Evolutionary conservation across 768 basidiomycete species (phyloP).

Genomic region (Termitomyces eurrhizus): DNA sequence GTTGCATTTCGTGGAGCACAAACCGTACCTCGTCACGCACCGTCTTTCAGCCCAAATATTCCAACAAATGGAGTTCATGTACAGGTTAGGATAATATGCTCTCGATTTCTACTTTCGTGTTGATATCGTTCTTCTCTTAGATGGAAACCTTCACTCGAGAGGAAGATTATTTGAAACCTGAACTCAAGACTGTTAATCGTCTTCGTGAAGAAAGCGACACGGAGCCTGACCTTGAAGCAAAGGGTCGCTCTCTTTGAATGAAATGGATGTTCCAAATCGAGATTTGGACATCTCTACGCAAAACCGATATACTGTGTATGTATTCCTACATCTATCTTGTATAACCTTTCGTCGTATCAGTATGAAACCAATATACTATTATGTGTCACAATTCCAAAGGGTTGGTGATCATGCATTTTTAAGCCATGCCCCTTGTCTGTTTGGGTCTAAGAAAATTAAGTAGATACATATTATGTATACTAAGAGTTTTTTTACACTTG

Average conservation of each 20-base stretch:
- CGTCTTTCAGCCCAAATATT: slow-evolving; percentile 16
- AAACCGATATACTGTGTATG: background rate
- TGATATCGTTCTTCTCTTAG: slow-evolving; percentile 19
- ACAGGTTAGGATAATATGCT: slow-evolving; percentile 27
- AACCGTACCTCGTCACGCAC: slow-evolving; percentile 16
- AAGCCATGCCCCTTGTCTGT: too few species aligned
- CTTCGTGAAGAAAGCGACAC: slow-evolving; percentile 14
- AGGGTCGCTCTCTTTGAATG: slow-evolving; percentile 10
- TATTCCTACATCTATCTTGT: background rate
- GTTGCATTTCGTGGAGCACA: slow-evolving; percentile 20
- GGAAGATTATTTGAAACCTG: slow-evolving; percentile 4
- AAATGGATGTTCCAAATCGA: background rate
- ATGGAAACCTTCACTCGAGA: slow-evolving; percentile 49
- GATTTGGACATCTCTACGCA: background rate
- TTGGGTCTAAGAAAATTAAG: too few species aligned
- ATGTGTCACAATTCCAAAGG: too few species aligned
- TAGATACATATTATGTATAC: too few species aligned
- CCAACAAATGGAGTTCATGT: slow-evolving; percentile 38
- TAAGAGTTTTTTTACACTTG: too few species aligned
- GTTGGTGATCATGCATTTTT: too few species aligned
- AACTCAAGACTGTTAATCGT: background rate
- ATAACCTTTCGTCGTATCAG: background rate
- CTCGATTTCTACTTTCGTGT: background rate
- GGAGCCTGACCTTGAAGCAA: slow-evolving; percentile 16
- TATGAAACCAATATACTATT: background rate